phyloP scores from a whole-genome alignment of 2,329 filamentous ascomycete species.

The Fusarium irregulare region DNA sequence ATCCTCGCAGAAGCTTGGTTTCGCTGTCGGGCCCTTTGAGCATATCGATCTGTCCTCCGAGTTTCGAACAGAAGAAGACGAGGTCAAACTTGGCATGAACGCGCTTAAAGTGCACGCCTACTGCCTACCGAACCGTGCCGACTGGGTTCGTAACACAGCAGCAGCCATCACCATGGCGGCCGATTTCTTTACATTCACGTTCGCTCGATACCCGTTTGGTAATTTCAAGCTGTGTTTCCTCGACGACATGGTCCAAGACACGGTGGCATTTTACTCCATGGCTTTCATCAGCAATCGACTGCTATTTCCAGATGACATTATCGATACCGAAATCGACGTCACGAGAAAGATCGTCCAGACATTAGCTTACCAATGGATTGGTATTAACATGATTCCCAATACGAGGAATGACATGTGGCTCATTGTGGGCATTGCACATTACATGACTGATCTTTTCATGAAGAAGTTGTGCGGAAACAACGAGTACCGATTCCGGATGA shows the following conservation, averaged over 20 bases:
- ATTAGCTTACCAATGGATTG: conserved; percentile 92
- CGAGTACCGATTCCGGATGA: conserved; percentile 91
- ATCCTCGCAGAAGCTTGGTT: conserved; percentile 89
- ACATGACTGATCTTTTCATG: conserved; percentile 95
- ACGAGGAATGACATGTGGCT: conserved; percentile 87
- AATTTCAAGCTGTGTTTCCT: conserved; percentile 95
- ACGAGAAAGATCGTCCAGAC: conserved; percentile 85
- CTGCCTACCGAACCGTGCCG: conserved; percentile 83
- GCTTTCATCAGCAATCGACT: conserved; percentile 89
- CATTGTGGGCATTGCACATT: conserved; percentile 89
- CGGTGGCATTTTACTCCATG: conserved; percentile 81
- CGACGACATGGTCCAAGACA: conserved; percentile 84
- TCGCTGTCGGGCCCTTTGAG: conserved; percentile 94
- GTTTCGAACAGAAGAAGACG: conserved; percentile 89
- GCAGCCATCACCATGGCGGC: conserved; percentile 85
- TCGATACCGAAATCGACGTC: conserved; percentile 85
- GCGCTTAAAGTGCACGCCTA: conserved; percentile 92
- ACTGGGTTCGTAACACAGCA: conserved; percentile 88
- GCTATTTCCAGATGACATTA: conserved; percentile 84
- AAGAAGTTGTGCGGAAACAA: conserved; percentile 92
- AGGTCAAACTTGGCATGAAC: conserved; percentile 88
- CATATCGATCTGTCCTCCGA: conserved; percentile 87
- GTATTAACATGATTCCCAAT: conserved; percentile 89
- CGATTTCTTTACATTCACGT: conserved; percentile 90
- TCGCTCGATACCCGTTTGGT: conserved; percentile 89